Conservation (phyloP, 2,329 filamentous ascomycete species). For the Microsporum ferrugineum region DNA sequence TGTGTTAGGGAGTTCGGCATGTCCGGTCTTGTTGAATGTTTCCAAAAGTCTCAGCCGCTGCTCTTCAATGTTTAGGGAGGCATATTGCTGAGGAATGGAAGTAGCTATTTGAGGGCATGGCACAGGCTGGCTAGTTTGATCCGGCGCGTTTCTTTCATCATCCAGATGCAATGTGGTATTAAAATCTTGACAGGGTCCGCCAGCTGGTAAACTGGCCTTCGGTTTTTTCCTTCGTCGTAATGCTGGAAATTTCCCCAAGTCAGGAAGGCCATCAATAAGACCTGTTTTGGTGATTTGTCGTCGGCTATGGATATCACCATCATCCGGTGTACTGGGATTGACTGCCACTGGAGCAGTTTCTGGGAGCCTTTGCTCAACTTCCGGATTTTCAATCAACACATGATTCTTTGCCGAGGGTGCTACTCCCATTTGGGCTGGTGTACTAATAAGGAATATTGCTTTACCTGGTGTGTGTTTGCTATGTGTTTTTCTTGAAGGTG, state of each 20-base stretch:
- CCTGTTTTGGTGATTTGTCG: background rate
- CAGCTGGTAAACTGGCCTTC: background rate
- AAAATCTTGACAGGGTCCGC: background rate
- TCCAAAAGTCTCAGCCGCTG: slow-evolving; percentile 2
- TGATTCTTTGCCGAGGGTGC: background rate
- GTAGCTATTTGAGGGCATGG: background rate
- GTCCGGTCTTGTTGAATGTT: background rate
- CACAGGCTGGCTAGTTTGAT: background rate
- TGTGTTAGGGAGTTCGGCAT: background rate
- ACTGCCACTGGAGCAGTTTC: background rate
- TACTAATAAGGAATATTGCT: background rate
- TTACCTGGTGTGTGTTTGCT: background rate
- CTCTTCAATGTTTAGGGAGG: background rate
- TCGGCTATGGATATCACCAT: background rate
- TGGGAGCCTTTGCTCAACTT: background rate
- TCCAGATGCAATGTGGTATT: background rate
- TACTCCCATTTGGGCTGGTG: background rate
- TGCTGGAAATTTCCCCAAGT: slow-evolving; percentile 13
- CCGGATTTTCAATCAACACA: background rate
- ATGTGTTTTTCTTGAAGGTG: background rate
- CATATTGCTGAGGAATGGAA: background rate
- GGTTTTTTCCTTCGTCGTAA: slow-evolving; percentile 9
- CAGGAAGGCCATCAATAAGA: slow-evolving; percentile 1
- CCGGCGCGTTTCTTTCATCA: background rate
- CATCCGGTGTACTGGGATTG: background rate